A percentile compares a stretch with the other conserved stretches of the same genome.
Evolutionary conservation across 1,284 basidiomycete genomes (phyloP).

Genomic region (Malassezia nana): DNA sequence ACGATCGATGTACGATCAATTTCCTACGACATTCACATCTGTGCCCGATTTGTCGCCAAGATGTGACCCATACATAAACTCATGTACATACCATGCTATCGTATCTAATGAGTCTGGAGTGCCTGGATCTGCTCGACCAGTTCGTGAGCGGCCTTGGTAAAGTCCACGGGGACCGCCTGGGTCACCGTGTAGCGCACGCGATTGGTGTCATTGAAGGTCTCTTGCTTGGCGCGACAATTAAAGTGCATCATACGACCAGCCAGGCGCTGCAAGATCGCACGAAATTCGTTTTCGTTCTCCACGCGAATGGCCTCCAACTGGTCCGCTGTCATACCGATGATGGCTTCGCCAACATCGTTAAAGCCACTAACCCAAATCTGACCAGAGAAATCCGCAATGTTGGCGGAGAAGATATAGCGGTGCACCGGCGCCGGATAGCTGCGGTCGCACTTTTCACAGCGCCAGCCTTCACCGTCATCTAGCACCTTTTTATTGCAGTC

Average conservation of each 20-base stretch:
- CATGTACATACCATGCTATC: conserved; percentile 1
- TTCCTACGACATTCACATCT: conserved; percentile 17
- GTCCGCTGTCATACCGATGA: conserved; percentile 66
- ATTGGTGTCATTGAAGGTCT: conserved; percentile 41
- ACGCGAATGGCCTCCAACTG: conserved; percentile 67
- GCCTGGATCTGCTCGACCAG: conserved; percentile 34
- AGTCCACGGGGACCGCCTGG: conserved; percentile 30
- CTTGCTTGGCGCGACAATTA: conserved; percentile 67
- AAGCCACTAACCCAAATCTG: conserved; percentile 91
- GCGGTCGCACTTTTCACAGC: conserved; percentile 86
- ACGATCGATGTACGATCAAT: conserved; percentile 25
- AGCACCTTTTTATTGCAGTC: conserved; percentile 86
- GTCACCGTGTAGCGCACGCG: conserved; percentile 42
- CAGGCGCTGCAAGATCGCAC: conserved; percentile 59
- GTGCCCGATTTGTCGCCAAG: conserved; percentile 30
- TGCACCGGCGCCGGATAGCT: conserved; percentile 65
- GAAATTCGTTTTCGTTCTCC: conserved; percentile 59
- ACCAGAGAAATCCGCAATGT: conserved; percentile 76
- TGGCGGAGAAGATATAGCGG: conserved; percentile 83
- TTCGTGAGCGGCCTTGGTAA: conserved; percentile 35
- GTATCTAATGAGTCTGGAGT: neutral
- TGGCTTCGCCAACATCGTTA: conserved; percentile 74
- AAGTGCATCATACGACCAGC: conserved; percentile 69
- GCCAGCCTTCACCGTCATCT: conserved; percentile 63
- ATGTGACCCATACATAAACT: neutral